These are phyloP conservation scores for Solanum bulbocastanum DNA, from an alignment of 257 asterid genomes.

Conservation along the genomic window DNA sequence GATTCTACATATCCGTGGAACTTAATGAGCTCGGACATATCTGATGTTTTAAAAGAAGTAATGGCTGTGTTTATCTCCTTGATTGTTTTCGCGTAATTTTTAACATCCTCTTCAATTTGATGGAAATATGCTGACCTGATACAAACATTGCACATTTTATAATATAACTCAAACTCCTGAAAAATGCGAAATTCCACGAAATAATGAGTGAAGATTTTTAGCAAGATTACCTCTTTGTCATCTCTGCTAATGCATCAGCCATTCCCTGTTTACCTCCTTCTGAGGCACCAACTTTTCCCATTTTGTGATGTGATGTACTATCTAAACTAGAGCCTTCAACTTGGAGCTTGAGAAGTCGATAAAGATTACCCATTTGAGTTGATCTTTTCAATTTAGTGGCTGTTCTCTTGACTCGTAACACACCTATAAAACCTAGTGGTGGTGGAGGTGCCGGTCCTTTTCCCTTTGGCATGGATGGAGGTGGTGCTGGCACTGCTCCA, in stretches of 20 bases:
- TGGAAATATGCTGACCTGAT: constrained; percentile 63
- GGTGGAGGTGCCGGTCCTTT: constrained; percentile 26
- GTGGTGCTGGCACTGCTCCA: constrained; percentile 28
- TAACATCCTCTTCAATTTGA: constrained; percentile 73
- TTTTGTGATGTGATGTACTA: constrained; percentile 23
- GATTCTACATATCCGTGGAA: constrained; percentile 49
- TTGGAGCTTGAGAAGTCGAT: constrained; percentile 55
- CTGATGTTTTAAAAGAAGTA: constrained; percentile 49
- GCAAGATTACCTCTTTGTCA: constrained; percentile 48
- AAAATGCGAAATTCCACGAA: background rate
- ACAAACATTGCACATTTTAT: background rate
- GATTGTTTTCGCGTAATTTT: constrained; percentile 32
- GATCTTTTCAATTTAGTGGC: constrained; percentile 51
- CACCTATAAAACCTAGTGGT: background rate
- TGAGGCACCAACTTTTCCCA: constrained; percentile 16
- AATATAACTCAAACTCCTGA: background rate
- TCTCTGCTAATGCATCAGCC: constrained; percentile 85
- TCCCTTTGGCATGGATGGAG: constrained; percentile 24
- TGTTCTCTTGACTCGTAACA: constrained; percentile 33
- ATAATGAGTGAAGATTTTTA: background rate
- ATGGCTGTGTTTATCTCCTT: constrained; percentile 37
- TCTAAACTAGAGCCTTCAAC: constrained; percentile 48
- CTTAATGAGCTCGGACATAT: constrained; percentile 52
- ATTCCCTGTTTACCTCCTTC: constrained; percentile 53
- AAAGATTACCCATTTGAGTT: constrained; percentile 56